A percentile compares a stretch with the other conserved stretches of the same genome.
Evolutionary conservation across 768 basidiomycete genomes (phyloP).

Genomic region (Sporobolomyces roseus): DNA sequence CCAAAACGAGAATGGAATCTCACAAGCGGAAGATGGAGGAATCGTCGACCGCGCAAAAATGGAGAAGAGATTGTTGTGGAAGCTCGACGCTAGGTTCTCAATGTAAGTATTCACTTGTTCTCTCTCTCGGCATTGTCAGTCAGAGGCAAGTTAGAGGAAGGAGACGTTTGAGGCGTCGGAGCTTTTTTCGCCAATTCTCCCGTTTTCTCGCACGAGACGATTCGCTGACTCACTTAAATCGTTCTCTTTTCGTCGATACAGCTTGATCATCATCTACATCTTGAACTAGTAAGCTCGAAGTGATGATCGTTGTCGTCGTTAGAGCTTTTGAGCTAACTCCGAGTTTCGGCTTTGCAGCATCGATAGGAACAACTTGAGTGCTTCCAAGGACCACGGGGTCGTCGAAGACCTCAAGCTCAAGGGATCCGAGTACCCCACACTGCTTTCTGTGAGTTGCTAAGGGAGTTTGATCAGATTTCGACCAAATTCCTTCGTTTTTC

Average conservation of each 20-base stretch:
- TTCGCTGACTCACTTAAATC: too few species aligned
- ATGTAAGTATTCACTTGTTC: constrained; percentile 34
- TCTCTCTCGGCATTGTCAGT: background rate
- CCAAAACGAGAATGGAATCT: background rate
- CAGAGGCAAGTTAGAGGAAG: background rate
- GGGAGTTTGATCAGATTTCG: too few species aligned
- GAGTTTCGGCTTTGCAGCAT: too few species aligned
- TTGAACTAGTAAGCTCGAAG: too few species aligned
- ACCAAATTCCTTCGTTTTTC: too few species aligned
- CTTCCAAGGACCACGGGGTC: constrained; percentile 45
- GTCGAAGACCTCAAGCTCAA: constrained; percentile 45
- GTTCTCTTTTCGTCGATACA: too few species aligned
- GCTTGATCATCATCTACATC: constrained; percentile 41
- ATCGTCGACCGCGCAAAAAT: constrained; percentile 32
- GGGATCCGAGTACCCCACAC: constrained; percentile 43
- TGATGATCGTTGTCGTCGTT: too few species aligned
- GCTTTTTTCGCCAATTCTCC: background rate
- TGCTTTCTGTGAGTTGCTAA: constrained; percentile 23
- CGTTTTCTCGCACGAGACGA: background rate
- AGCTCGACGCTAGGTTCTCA: constrained; percentile 49
- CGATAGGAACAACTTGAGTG: constrained; percentile 41
- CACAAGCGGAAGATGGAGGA: background rate
- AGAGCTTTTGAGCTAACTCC: too few species aligned
- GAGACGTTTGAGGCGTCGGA: background rate
- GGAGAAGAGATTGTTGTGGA: constrained; percentile 48